Conservation (phyloP, 2,329 filamentous ascomycete species). For the Cercospora beticola region DNA sequence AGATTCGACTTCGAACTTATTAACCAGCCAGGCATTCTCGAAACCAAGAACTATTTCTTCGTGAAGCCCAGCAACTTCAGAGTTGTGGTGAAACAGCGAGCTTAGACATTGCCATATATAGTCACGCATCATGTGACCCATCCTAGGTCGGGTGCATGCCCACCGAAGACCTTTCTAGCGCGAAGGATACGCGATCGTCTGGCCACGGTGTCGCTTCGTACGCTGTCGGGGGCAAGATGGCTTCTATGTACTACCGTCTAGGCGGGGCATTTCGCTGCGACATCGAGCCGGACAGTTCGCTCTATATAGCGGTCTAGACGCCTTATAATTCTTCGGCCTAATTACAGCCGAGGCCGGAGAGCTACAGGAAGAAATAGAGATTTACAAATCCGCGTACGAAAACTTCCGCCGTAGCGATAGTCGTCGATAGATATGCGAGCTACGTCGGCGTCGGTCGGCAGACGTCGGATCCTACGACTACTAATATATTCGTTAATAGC, state of each 20-base stretch:
- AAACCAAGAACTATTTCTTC: constrained; percentile 22
- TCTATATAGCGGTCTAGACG: neutral
- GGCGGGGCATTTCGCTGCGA: too few species aligned
- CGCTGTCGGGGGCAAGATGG: too few species aligned
- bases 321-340: neutral
- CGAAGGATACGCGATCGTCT: too few species aligned
- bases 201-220: too few species aligned
- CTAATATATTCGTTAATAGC: neutral
- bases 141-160: too few species aligned
- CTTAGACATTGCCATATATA: too few species aligned
- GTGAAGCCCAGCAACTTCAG: constrained; percentile 19
- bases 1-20: constrained; percentile 27
- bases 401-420: neutral
- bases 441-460: neutral
- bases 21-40: neutral
- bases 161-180: too few species aligned
- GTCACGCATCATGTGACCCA: too few species aligned
- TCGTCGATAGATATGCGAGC: neutral
- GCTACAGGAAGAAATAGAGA: neutral
- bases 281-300: too few species aligned
- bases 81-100: constrained; percentile 15
- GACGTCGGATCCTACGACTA: neutral
- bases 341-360: neutral
- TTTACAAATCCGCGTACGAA: neutral
- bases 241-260: too few species aligned